Conservation (phyloP, 2,329 filamentous ascomycete species). For the Colletotrichum australisinense region DNA sequence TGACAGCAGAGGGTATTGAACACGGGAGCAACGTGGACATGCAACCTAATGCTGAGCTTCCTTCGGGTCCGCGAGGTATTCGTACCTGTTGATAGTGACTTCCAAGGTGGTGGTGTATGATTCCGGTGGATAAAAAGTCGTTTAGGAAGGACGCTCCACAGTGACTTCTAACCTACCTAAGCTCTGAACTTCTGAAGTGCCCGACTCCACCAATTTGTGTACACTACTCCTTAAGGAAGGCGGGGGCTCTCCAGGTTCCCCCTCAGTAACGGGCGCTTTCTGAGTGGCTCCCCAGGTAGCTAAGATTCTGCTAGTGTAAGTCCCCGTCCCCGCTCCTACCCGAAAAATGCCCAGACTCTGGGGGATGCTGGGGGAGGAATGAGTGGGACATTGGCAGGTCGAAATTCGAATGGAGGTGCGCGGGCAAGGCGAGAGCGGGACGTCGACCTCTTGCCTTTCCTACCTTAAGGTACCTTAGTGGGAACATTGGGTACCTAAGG, state of each 20-base stretch:
- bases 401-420: not conserved
- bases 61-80: not conserved
- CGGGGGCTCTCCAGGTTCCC: not conserved
- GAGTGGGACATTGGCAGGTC: slow-evolving; percentile 10
- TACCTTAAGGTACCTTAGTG: slow-evolving; percentile 18
- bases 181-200: not conserved
- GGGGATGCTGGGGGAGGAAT: slow-evolving; percentile 4
- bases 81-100: no score
- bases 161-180: not conserved
- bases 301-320: not conserved
- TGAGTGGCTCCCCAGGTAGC: not conserved
- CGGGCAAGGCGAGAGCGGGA: slow-evolving; percentile 3
- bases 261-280: not conserved
- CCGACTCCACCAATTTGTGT: not conserved
- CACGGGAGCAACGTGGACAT: not conserved
- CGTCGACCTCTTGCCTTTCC: not conserved
- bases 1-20: not conserved
- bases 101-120: slow-evolving; percentile 6
- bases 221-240: not conserved
- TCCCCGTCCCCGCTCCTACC: slow-evolving; percentile 23
- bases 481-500: not conserved
- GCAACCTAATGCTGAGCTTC: no score
- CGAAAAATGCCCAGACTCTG: slow-evolving; percentile 2
- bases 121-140: not conserved
- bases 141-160: not conserved